Conservation (phyloP, 805 yeast genomes). For the Ogataea chonburiensis region DNA sequence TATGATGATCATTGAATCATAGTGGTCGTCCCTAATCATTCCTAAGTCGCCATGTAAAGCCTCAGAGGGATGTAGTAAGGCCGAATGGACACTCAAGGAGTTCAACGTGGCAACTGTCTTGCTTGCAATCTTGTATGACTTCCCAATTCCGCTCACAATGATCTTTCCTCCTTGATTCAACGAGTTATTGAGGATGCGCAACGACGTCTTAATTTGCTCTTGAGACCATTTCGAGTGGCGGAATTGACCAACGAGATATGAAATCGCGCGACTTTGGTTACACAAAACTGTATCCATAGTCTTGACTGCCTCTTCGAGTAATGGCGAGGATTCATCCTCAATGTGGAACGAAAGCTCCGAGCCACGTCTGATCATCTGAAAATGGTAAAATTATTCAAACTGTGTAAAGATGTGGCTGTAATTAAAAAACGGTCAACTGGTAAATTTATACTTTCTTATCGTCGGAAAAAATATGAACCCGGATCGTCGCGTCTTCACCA, state of each 20-base stretch:
- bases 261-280: conserved; percentile 48
- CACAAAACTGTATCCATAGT: conserved; percentile 42
- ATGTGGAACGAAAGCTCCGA: conserved; percentile 29
- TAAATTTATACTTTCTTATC: conserved; percentile 1
- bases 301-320: conserved; percentile 26
- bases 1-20: conserved; percentile 61
- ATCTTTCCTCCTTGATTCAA: conserved; percentile 60
- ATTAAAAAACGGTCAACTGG: conserved; percentile 1
- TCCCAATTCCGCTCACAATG: conserved; percentile 81
- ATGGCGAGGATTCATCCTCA: conserved; percentile 24
- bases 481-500: conserved; percentile 53
- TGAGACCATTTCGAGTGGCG: conserved; percentile 44
- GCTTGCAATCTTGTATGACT: conserved; percentile 73
- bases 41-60: conserved; percentile 93
- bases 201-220: conserved; percentile 41
- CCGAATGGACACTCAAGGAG: conserved; percentile 70
- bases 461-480: conserved; percentile 1
- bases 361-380: conserved; percentile 26
- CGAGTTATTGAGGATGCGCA: conserved; percentile 43
- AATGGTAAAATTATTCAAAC: conserved; percentile 2
- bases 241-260: conserved; percentile 45
- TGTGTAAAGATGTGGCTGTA: conserved; percentile 6
- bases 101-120: conserved; percentile 81
- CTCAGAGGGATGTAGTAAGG: conserved; percentile 75
- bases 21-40: conserved; percentile 50